phyloP scores from a whole-genome alignment of 495 filamentous ascomycete genomes.

The Aspergillus panamensis region DNA sequence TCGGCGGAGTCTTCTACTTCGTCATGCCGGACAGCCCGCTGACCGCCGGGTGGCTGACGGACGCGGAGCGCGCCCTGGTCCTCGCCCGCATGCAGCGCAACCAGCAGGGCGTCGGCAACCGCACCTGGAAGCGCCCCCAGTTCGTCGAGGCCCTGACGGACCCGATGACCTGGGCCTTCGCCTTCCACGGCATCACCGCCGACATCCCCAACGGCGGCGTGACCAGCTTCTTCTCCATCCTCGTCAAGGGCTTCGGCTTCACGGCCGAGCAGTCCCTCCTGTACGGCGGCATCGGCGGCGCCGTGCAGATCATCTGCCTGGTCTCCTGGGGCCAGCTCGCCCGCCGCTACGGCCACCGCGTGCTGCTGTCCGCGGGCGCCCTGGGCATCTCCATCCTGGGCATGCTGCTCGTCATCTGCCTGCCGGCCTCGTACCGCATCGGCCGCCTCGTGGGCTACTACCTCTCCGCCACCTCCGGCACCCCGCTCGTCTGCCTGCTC shows the following conservation, averaged over 20 bases:
- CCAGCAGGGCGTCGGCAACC: conserved; percentile 12
- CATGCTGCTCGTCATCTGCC: conserved; percentile 58
- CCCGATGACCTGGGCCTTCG: conserved; percentile 33
- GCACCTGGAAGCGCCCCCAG: conserved; percentile 50
- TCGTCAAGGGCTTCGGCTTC: conserved; percentile 58
- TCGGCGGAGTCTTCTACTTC: conserved; percentile 4
- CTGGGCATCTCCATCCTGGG: conserved; percentile 48
- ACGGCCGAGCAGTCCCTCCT: conserved; percentile 52
- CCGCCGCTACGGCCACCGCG: conserved; percentile 45
- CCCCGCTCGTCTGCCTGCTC: conserved; percentile 40
- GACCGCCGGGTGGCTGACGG: conserved; percentile 2
- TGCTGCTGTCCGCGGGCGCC: conserved; percentile 41
- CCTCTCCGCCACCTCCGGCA: conserved; percentile 38
- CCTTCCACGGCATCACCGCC: conserved; percentile 26
- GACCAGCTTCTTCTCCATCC: conserved; percentile 35
- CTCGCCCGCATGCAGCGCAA: no score
- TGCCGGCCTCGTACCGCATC: conserved; percentile 30
- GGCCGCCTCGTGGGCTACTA: conserved; percentile 40
- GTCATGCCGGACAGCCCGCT: conserved; percentile 6
- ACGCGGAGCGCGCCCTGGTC: background rate
- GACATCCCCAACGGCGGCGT: conserved; percentile 28
- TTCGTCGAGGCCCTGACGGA: conserved; percentile 33
- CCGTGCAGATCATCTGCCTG: conserved; percentile 54
- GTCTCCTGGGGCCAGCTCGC: conserved; percentile 44
- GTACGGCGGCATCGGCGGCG: conserved; percentile 61